Percentiles rank a stretch among this genome's conserved stretches.
Evolutionary conservation across 2,329 filamentous ascomycete species (phyloP).

Genomic region (Claviceps sp.): DNA sequence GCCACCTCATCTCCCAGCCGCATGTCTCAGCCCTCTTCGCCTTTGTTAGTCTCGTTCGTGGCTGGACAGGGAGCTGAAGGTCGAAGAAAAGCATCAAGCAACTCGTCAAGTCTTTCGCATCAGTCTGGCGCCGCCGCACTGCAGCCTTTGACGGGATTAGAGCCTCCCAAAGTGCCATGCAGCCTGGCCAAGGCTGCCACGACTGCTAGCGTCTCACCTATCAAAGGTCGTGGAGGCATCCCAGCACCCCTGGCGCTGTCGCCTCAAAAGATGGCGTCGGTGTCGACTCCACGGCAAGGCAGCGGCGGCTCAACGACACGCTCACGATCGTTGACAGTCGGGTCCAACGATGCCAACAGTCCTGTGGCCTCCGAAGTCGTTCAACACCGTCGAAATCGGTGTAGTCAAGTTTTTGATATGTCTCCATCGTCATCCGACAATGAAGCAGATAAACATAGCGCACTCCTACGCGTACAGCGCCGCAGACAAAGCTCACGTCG

Average conservation of each 20-base stretch:
- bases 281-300: constrained; percentile 45
- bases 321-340: constrained; percentile 80
- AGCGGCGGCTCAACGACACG: constrained; percentile 52
- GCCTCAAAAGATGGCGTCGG: constrained; percentile 46
- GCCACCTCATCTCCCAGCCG: constrained; percentile 78
- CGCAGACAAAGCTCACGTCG: constrained; percentile 91
- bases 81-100: constrained; percentile 83
- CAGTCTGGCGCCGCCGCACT: constrained; percentile 49
- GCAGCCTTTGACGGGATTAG: constrained; percentile 58
- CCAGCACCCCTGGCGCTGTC: constrained; percentile 40
- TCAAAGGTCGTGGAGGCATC: constrained; percentile 39
- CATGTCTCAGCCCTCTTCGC: constrained; percentile 53
- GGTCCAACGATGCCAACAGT: constrained; percentile 87
- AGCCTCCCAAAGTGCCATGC: constrained; percentile 51
- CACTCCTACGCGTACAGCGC: constrained; percentile 79
- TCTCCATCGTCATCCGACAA: constrained; percentile 97
- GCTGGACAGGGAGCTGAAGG: constrained; percentile 66
- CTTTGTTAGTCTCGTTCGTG: constrained; percentile 91
- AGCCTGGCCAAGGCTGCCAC: constrained; percentile 48
- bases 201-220: constrained; percentile 39
- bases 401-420: constrained; percentile 90
- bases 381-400: constrained; percentile 71
- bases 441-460: constrained; percentile 84
- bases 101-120: constrained; percentile 71
- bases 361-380: constrained; percentile 55